Evolutionary conservation across 768 basidiomycete genomes (phyloP).

Genomic region (Hemileccinum rubropunctum): DNA sequence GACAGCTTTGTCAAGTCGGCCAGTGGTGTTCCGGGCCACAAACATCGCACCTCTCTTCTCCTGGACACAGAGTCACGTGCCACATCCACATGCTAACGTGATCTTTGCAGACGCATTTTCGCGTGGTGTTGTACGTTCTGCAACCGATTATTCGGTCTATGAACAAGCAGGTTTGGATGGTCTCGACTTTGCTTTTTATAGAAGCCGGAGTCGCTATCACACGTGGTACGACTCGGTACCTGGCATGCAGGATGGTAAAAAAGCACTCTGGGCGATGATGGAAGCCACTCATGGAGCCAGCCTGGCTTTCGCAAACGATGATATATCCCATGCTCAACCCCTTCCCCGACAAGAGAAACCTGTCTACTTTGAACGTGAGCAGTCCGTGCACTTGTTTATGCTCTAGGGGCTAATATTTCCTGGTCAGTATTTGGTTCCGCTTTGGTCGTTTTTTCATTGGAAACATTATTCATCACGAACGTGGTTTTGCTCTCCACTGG

Average conservation of each 20-base stretch:
- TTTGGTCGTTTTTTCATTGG: slow-evolving; percentile 54
- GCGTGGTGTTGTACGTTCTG: slow-evolving; percentile 60
- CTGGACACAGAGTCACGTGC: slow-evolving; percentile 44
- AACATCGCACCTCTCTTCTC: slow-evolving; percentile 54
- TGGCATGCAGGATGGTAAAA: slow-evolving; percentile 50
- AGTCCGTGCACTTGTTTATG: neutral
- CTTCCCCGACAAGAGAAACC: slow-evolving; percentile 26
- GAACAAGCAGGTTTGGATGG: slow-evolving; percentile 57
- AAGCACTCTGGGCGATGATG: slow-evolving; percentile 77
- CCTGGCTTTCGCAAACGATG: slow-evolving; percentile 48
- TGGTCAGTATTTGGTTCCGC: slow-evolving; percentile 54
- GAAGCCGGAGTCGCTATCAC: slow-evolving; percentile 71
- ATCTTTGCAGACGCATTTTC: slow-evolving; percentile 68
- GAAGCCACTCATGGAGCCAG: slow-evolving; percentile 60
- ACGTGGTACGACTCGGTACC: slow-evolving; percentile 70
- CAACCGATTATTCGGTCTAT: slow-evolving; percentile 76
- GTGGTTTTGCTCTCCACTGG: slow-evolving; percentile 61
- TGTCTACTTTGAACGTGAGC: slow-evolving; percentile 76
- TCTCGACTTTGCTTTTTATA: slow-evolving; percentile 78
- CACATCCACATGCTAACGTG: slow-evolving; percentile 72
- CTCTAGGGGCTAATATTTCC: too few relatives aligned
- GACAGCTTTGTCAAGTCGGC: slow-evolving; percentile 46
- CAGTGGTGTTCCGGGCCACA: slow-evolving; percentile 72
- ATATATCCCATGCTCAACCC: slow-evolving; percentile 25
- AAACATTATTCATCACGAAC: slow-evolving; percentile 51